Conservation (phyloP, 176 grass and related monocot genomes). For the Aechmea fasciata region DNA sequence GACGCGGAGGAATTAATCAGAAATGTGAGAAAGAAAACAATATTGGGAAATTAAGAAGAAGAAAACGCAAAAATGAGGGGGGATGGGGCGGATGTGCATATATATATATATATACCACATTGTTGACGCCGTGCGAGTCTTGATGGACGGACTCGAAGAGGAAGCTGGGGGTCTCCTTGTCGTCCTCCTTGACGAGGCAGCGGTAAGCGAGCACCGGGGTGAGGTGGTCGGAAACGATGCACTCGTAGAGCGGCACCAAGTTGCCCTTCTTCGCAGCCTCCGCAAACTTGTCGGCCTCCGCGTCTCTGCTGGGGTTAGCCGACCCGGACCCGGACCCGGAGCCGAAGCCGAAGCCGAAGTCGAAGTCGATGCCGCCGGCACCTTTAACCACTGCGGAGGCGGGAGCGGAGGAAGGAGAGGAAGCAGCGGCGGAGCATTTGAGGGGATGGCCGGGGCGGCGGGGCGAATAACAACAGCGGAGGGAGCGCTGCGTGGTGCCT, state of each 20-base stretch:
- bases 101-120: slow-evolving; percentile 34
- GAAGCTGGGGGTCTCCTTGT: slow-evolving; percentile 64
- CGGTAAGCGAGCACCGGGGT: slow-evolving; percentile 80
- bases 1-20: too few relatives aligned
- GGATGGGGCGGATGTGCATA: neutral
- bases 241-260: slow-evolving; percentile 62
- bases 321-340: neutral
- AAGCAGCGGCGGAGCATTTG: neutral
- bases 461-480: too few relatives aligned
- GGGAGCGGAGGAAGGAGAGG: neutral
- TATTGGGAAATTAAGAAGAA: neutral
- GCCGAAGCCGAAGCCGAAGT: neutral
- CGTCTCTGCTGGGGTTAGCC: slow-evolving; percentile 23
- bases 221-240: slow-evolving; percentile 77
- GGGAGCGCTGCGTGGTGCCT: slow-evolving; percentile 5
- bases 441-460: neutral
- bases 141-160: slow-evolving; percentile 87
- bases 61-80: neutral
- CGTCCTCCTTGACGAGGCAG: slow-evolving; percentile 60
- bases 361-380: neutral
- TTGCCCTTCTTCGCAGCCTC: slow-evolving; percentile 66
- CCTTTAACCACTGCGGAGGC: neutral
- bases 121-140: slow-evolving; percentile 37
- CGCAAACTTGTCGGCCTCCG: slow-evolving; percentile 38
- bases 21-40: slow-evolving; percentile 8